phyloP scores from a whole-genome alignment of 1,284 basidiomycete genomes.

The Leccinum pachyderme region DNA sequence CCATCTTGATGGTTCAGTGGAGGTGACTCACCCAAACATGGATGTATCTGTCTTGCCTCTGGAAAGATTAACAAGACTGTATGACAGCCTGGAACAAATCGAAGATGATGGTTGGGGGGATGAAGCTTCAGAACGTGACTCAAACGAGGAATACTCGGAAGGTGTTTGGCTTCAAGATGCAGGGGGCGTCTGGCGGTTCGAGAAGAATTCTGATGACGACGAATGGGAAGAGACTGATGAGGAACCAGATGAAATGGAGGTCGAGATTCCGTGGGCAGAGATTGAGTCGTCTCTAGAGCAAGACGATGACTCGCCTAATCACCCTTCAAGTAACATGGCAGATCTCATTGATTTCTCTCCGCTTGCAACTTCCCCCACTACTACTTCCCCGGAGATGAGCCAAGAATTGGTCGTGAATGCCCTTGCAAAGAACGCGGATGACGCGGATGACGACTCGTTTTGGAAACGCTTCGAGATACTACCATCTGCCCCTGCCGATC shows the following conservation, averaged over 20 bases:
- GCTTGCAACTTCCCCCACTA: constrained; percentile 25
- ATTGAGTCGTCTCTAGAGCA: constrained; percentile 17
- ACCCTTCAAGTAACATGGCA: constrained; percentile 14
- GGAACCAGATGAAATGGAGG: constrained; percentile 27
- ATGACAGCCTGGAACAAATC: constrained; percentile 75
- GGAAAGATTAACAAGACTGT: constrained; percentile 65
- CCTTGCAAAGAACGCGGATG: constrained; percentile 22
- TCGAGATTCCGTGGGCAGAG: constrained; percentile 30
- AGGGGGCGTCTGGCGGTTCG: constrained; percentile 47
- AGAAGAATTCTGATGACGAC: constrained; percentile 39
- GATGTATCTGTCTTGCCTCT: constrained; percentile 51
- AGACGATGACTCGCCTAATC: constrained; percentile 20
- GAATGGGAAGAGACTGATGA: constrained; percentile 39
- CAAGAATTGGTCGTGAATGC: constrained; percentile 34
- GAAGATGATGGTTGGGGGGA: constrained; percentile 69
- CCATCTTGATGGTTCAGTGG: constrained; percentile 64
- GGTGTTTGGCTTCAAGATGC: constrained; percentile 57
- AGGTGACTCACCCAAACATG: constrained; percentile 62
- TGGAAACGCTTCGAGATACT: constrained; percentile 83
- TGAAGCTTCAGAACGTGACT: constrained; percentile 41
- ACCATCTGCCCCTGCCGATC: constrained; percentile 73
- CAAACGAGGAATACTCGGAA: constrained; percentile 40
- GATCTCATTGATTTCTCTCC: constrained; percentile 29
- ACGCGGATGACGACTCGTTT: constrained; percentile 33
- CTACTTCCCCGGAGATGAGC: constrained; percentile 33